These are phyloP conservation scores for Pseudomonodictys pantanalensis DNA, from an alignment of 495 filamentous ascomycete species.

Conservation along the genomic window DNA sequence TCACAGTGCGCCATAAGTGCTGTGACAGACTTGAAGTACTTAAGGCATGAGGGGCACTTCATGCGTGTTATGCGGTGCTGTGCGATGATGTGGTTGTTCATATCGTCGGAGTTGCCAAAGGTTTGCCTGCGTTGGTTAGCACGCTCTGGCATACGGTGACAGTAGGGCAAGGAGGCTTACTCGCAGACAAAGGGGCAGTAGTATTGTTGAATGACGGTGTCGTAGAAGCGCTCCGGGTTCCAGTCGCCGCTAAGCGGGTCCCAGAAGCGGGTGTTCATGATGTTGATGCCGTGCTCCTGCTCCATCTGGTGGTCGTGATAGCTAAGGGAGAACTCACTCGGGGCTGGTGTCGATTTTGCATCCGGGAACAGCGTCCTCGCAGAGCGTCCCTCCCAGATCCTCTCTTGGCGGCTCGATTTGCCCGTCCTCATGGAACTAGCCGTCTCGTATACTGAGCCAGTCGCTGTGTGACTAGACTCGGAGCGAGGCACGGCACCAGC, in stretches of 20 bases:
- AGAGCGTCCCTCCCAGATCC: slow-evolving; percentile 1
- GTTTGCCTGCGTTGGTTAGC: slow-evolving; percentile 19
- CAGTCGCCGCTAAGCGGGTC: slow-evolving; percentile 35
- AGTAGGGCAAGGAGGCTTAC: slow-evolving; percentile 19
- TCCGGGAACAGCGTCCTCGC: slow-evolving; percentile 25
- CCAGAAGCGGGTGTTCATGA: slow-evolving; percentile 38
- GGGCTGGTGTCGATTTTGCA: slow-evolving; percentile 26
- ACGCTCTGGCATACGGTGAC: not conserved
- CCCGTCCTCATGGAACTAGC: not conserved
- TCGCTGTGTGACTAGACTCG: not conserved
- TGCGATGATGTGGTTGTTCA: slow-evolving; percentile 35
- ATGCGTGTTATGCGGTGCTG: slow-evolving; percentile 28
- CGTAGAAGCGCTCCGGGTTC: slow-evolving; percentile 35
- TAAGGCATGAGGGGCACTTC: slow-evolving; percentile 46
- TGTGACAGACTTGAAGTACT: slow-evolving; percentile 44
- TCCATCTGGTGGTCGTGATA: slow-evolving; percentile 12
- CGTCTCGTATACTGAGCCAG: not conserved
- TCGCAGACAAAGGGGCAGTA: slow-evolving; percentile 41
- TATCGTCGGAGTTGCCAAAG: slow-evolving; percentile 12
- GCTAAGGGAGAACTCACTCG: slow-evolving; percentile 7
- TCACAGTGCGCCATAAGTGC: slow-evolving; percentile 54
- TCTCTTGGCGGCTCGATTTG: not conserved
- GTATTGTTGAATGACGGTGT: slow-evolving; percentile 30
- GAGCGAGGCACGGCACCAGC: too few relatives aligned
- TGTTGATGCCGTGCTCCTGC: slow-evolving; percentile 24